Evolutionary conservation across 495 filamentous ascomycete species (phyloP), one percentile per base, ranked within the genome.

Genomic region (Neurospora tetraspora): DNA sequence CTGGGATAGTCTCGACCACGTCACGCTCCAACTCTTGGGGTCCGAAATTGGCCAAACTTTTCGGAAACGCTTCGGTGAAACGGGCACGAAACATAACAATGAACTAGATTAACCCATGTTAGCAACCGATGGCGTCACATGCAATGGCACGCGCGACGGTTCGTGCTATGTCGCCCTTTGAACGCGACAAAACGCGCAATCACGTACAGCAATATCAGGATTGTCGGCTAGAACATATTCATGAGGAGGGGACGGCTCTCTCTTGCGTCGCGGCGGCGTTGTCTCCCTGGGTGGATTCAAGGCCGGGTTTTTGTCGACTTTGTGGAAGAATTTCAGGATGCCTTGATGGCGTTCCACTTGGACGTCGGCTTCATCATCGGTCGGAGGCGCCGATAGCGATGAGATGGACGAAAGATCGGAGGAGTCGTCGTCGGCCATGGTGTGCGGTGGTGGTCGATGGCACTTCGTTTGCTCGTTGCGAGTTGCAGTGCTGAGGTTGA

Each of bases 51-150:
- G 91, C 85, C 9, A 96, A 83, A 45, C 92, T 94, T 79, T 93
- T 93, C 39, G 94, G 91, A 74, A 99, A 94, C 72, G 88, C 91
- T 53, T 97, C 93, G 80, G 87, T 90, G 80, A 98, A 98, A 77
- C 96, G 92, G 82, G 93, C 90, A 79, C 95, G 91, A 81, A 97
- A 99, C 93, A 94, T 97, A 76, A 97, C 93, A 81, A 99, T 93
- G 81, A 99, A 97, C 94, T 98, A 77, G 80, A 68, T 6, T 72
- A 70, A 39, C 59, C 75, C 71, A 76, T 71, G 69, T 76, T 69
- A 75, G 79, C 77, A 80, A 76, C 37, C 31, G 40, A 16, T 72
- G 53, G 53, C 53, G 74, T 71, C 71, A 71, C 71, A 78, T 81
- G 81, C 77, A 74, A 77, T 72, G 36, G 76, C 68, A 16, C 73